These are phyloP conservation scores for Kurtzmaniella natalensis DNA, from an alignment of 1,139 yeast genomes.

Conservation along the genomic window DNA sequence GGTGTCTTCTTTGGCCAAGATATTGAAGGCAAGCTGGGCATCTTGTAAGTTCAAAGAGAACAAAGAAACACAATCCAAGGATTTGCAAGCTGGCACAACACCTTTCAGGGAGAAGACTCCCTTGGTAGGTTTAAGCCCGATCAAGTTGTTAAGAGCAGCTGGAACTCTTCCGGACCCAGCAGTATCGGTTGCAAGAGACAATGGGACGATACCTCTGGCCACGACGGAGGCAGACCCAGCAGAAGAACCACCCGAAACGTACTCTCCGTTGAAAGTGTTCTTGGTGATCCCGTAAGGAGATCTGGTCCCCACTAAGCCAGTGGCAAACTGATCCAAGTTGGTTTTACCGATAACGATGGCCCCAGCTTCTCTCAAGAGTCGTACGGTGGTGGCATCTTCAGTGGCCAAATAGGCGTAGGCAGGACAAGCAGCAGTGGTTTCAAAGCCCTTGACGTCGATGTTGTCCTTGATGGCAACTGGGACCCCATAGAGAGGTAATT, in stretches of 20 bases:
- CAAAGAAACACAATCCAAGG: conserved; percentile 87
- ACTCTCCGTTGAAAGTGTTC: conserved; percentile 66
- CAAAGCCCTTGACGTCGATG: conserved; percentile 77
- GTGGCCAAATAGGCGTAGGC: conserved; percentile 64
- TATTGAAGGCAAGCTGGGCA: conserved; percentile 70
- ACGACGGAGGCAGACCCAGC: conserved; percentile 95
- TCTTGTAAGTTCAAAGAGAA: conserved; percentile 75
- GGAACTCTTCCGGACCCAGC: conserved; percentile 99
- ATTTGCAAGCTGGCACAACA: conserved; percentile 96
- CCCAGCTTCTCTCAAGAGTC: conserved; percentile 69
- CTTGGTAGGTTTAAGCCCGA: conserved; percentile 89
- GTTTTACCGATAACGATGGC: conserved; percentile 92
- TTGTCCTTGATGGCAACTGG: conserved; percentile 95
- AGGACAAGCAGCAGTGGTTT: conserved; percentile 96
- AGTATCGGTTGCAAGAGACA: conserved; percentile 91
- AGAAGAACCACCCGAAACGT: conserved; percentile 91
- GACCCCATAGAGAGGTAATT: conserved; percentile 76
- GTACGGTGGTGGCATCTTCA: conserved; percentile 71
- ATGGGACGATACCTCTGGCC: conserved; percentile 82
- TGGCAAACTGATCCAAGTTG: conserved; percentile 92
- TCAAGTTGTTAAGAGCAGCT: conserved; percentile 86
- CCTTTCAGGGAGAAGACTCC: conserved; percentile 84
- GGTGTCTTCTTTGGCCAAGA: conserved; percentile 70
- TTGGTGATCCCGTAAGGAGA: conserved; percentile 91
- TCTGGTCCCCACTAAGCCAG: conserved; percentile 92